These are phyloP conservation scores for Mucor saturninus DNA, from an alignment of 371 early-diverging fungal genomes.

Conservation along the genomic window DNA sequence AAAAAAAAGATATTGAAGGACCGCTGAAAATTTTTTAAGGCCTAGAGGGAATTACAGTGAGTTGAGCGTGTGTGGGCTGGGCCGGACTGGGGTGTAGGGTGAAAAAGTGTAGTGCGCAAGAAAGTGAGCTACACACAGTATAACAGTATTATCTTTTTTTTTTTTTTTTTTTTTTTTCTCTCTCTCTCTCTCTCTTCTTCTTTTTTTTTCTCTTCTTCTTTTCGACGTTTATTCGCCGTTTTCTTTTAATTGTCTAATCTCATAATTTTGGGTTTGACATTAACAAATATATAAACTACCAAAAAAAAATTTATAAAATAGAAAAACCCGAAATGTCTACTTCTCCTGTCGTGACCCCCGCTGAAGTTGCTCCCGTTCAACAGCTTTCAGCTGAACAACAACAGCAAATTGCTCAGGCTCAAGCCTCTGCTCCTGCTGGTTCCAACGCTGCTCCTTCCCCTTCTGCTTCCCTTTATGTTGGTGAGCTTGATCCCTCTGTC, in stretches of 20 bases:
- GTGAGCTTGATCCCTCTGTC: constrained; percentile 92
- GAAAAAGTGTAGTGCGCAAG: background rate
- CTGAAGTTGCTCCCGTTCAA: constrained; percentile 50
- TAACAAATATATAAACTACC: constrained; percentile 40
- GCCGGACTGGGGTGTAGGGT: background rate
- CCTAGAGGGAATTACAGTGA: background rate
- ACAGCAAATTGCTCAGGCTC: constrained; percentile 65
- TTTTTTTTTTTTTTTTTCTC: constrained; percentile 13
- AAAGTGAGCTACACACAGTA: background rate
- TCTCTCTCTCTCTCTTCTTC: constrained; percentile 27
- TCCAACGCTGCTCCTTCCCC: constrained; percentile 54
- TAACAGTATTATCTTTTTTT: constrained; percentile 1
- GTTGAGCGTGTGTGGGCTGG: background rate
- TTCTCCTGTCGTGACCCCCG: constrained; percentile 56
- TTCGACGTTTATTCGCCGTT: constrained; percentile 41
- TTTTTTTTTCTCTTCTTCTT: constrained; percentile 27
- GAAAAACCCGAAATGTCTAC: constrained; percentile 57
- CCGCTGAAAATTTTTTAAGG: constrained; percentile 2
- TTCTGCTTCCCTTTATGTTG: constrained; percentile 86
- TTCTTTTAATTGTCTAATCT: constrained; percentile 36
- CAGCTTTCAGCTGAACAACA: constrained; percentile 63
- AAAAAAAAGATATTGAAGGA: background rate
- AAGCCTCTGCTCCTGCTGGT: constrained; percentile 49
- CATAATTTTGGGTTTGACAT: constrained; percentile 32
- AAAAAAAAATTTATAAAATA: constrained; percentile 51